Conservation (phyloP, 768 basidiomycete genomes). For the Auricularia heimuer region DNA sequence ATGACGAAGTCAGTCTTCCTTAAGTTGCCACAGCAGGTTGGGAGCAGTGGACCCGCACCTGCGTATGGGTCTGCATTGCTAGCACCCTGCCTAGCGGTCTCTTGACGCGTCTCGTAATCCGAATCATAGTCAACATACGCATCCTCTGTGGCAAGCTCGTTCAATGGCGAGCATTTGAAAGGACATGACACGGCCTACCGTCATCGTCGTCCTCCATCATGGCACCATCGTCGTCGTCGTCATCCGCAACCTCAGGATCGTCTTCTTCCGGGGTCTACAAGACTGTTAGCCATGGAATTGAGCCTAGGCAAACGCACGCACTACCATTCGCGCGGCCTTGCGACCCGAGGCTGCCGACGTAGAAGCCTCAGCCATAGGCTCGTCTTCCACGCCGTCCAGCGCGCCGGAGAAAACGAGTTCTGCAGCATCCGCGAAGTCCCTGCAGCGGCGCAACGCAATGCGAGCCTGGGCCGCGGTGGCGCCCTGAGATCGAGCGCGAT, state of each 20-base stretch:
- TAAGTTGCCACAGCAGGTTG: too few relatives aligned
- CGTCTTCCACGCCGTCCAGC: constrained; percentile 59
- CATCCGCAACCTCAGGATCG: constrained; percentile 25
- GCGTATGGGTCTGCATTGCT: constrained; percentile 81
- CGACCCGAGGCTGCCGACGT: constrained; percentile 11
- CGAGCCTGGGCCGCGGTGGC: constrained; percentile 73
- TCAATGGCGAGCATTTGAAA: neutral
- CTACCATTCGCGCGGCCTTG: constrained; percentile 16
- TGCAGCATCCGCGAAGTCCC: constrained; percentile 88
- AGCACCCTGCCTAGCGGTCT: constrained; percentile 28
- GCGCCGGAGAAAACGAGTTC: constrained; percentile 78
- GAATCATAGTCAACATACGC: constrained; percentile 77
- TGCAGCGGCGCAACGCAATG: constrained; percentile 69
- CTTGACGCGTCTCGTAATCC: constrained; percentile 48
- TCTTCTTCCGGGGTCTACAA: constrained; percentile 27
- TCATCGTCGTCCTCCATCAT: constrained; percentile 36
- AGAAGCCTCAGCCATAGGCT: constrained; percentile 42
- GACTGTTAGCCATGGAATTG: constrained; percentile 27
- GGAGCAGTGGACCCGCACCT: constrained; percentile 25
- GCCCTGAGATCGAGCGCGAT: constrained; percentile 40
- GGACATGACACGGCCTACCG: constrained; percentile 15
- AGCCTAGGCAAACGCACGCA: constrained; percentile 10
- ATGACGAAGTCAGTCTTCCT: too few relatives aligned
- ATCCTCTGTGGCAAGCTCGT: constrained; percentile 22
- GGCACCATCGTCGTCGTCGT: constrained; percentile 32